A percentile compares a stretch with the other conserved stretches of the same genome.
These are phyloP conservation scores for Parietaria judaica DNA, from an alignment of 306 rosid species.

Conservation along the genomic window DNA sequence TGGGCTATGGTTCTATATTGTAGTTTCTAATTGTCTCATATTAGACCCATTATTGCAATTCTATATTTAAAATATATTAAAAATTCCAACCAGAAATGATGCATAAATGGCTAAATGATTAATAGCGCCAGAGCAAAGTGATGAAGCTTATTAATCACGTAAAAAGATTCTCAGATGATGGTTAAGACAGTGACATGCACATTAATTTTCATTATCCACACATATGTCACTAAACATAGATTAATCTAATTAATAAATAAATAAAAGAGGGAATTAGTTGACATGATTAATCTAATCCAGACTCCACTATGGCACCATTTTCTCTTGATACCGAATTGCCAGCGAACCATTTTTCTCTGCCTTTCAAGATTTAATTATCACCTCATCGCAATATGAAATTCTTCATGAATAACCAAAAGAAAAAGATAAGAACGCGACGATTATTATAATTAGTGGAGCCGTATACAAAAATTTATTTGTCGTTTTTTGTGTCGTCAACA, in stretches of 20 bases:
- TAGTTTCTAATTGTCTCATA: neutral
- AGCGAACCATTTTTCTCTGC: neutral
- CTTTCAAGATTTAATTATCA: neutral
- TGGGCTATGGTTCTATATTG: neutral
- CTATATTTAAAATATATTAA: neutral
- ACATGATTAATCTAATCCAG: conserved; percentile 15
- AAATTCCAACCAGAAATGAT: conserved; percentile 1
- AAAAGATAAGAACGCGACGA: neutral
- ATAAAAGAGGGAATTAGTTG: neutral
- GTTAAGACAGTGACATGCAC: neutral
- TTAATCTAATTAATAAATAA: neutral
- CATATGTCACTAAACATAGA: neutral
- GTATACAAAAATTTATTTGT: neutral
- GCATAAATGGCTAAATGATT: neutral
- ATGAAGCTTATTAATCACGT: neutral
- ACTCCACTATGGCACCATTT: conserved; percentile 3
- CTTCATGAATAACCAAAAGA: no score
- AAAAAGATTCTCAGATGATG: conserved; percentile 7
- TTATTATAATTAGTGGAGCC: neutral
- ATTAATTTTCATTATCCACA: conserved; percentile 14
- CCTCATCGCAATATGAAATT: neutral
- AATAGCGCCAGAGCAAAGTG: neutral
- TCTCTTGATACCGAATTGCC: conserved; percentile 3
- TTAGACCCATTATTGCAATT: neutral
- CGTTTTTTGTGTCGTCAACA: no score